Percentiles rank a stretch among this genome's conserved stretches.
phyloP scores from a whole-genome alignment of 441 rosid genomes.

The Daphne laureola region DNA sequence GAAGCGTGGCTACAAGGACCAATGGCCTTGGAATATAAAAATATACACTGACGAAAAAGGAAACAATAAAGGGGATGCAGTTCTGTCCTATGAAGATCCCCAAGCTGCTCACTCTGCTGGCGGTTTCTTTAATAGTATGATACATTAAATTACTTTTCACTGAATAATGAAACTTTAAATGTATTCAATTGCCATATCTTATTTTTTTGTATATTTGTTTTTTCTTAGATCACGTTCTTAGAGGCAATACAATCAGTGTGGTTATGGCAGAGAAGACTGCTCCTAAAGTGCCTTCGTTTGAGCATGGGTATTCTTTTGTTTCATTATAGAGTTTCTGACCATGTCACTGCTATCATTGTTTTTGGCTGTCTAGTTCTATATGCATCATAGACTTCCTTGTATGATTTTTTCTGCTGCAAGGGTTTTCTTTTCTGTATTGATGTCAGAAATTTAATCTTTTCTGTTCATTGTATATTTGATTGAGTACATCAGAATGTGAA shows the following conservation, averaged over 20 bases:
- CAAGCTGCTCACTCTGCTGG: slow-evolving; percentile 92
- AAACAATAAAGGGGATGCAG: slow-evolving; percentile 84
- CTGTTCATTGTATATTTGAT: too few species aligned
- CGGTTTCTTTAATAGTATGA: slow-evolving; percentile 70
- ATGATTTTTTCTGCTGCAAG: too few species aligned
- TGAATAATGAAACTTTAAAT: slow-evolving; percentile 2
- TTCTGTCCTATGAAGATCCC: slow-evolving; percentile 91
- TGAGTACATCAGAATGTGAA: too few species aligned
- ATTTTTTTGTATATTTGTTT: neutral
- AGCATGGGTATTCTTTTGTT: slow-evolving; percentile 46
- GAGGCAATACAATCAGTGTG: slow-evolving; percentile 74
- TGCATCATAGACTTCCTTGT: too few species aligned
- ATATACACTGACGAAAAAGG: slow-evolving; percentile 90
- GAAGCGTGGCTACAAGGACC: slow-evolving; percentile 94
- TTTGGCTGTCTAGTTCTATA: too few species aligned
- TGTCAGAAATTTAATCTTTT: too few species aligned
- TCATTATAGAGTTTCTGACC: too few species aligned
- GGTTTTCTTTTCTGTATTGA: too few species aligned
- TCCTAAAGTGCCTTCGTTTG: slow-evolving; percentile 46
- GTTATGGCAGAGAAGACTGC: slow-evolving; percentile 93
- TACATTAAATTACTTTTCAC: slow-evolving; percentile 2
- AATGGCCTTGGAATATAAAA: slow-evolving; percentile 95
- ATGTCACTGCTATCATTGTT: too few species aligned
- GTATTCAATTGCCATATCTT: neutral
- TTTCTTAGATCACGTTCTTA: slow-evolving; percentile 64